Base-by-base conservation (phyloP, 139 green algal species). In the Tetratostichococcus sp. region DNA sequence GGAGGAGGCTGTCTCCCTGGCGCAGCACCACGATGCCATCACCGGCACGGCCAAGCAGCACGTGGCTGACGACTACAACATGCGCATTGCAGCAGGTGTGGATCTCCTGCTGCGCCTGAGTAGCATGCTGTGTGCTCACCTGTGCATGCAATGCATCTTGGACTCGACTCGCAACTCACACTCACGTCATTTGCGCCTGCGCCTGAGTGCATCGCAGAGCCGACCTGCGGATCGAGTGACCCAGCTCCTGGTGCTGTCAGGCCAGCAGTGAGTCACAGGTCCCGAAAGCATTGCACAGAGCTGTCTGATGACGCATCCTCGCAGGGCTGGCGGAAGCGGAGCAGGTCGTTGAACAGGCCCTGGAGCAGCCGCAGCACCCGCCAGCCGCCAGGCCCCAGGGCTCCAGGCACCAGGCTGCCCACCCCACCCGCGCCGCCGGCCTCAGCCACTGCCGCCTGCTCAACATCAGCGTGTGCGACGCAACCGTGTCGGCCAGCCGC, bases 21-120 rank as follows among this genome's bases (percentile, higher is more conserved):
- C 75, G 58, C 91, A 97, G 85, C 93, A 97, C 79, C 93, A 97
- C 77, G 93, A 97, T 74, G 81, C 77, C 50, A 84, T 97, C 74
- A 93, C 87, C 21, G 93, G 93, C 70, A 97, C 93, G 22, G 86
- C 80, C 11, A 96, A 94, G 83, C 88, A 96, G 84, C 86, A 91
- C 35, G 93, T 97, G 57, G 85, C 87, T 16, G 79, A 91, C 70
- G 93, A 97, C 77, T 97, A 97, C 79, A 73, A 83, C 67, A 28
- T 66, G n/a, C 79, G 89, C n/a, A 69, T 93, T 43, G 33, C 70
- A 66, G 72, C 69, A 32, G 84, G 84, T 70, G 21, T 65, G 70
- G 50, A 22, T 26, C 26, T 42, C 2, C 3, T n/a, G 35, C 50
- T 26, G 33, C 8, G 8, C 26, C 35, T 69, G 50, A n/a, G n/a